A percentile compares a stretch with the other conserved stretches of the same genome.
phyloP scores from a whole-genome alignment of 768 basidiomycete genomes.

The Termitomyces sp. region DNA sequence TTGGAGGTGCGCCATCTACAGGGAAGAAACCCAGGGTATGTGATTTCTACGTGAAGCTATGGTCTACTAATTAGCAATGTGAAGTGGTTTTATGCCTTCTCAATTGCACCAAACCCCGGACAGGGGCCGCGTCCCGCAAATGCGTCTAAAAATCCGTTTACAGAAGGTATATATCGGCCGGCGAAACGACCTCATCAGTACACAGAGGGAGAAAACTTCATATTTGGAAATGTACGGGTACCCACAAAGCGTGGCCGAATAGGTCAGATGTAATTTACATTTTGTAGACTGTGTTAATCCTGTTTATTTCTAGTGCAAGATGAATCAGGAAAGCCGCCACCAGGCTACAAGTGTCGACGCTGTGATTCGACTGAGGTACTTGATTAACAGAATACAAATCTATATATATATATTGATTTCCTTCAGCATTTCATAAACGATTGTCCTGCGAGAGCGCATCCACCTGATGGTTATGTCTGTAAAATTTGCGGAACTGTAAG shows the following conservation, averaged over 20 bases:
- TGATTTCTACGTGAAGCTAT: constrained; percentile 7
- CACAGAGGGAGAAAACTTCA: constrained; percentile 55
- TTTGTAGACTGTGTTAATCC: neutral
- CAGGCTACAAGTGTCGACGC: constrained; percentile 71
- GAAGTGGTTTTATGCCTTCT: constrained; percentile 98
- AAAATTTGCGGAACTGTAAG: constrained; percentile 72
- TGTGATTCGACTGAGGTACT: constrained; percentile 72
- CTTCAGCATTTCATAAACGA: constrained; percentile 68
- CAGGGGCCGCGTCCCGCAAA: constrained; percentile 48
- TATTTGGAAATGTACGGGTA: constrained; percentile 59
- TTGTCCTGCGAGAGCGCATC: constrained; percentile 70
- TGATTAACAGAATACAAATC: neutral
- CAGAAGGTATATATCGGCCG: constrained; percentile 27
- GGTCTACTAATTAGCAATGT: constrained; percentile 3
- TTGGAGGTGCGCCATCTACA: constrained; percentile 56
- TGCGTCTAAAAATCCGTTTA: constrained; percentile 67
- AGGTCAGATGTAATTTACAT: constrained; percentile 30
- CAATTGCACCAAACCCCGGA: constrained; percentile 53
- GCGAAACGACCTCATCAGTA: constrained; percentile 51
- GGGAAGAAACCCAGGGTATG: constrained; percentile 84
- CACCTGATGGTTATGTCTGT: constrained; percentile 84
- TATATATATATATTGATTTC: neutral
- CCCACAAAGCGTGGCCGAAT: constrained; percentile 51
- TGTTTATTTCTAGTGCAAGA: constrained; percentile 21
- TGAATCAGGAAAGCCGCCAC: constrained; percentile 53